These are phyloP conservation scores for Mortierella sp. DNA, from an alignment of 371 early-diverging fungal species.

Conservation along the genomic window DNA sequence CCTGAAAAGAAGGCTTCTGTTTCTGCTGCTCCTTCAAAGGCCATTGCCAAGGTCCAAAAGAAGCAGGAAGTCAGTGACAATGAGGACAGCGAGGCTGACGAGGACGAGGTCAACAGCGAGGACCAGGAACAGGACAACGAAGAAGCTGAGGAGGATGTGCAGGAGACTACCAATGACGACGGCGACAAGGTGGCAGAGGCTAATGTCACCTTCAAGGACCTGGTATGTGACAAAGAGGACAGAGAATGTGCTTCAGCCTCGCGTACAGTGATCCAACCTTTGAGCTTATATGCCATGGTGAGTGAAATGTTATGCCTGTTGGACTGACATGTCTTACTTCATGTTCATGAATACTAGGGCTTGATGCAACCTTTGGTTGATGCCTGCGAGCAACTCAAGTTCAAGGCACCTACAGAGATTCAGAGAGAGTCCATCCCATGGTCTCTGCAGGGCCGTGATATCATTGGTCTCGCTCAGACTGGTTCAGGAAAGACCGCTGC, in stretches of 20 bases:
- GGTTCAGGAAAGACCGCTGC: constrained; percentile 99
- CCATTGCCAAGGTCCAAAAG: constrained; percentile 15
- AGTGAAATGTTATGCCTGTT: background rate
- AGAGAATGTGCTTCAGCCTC: too few relatives aligned
- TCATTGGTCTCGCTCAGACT: constrained; percentile 98
- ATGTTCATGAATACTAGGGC: constrained; percentile 64
- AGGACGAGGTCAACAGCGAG: constrained; percentile 10
- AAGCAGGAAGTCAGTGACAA: constrained; percentile 17
- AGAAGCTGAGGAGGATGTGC: constrained; percentile 9
- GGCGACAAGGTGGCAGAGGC: constrained; percentile 12
- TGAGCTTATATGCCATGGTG: too few relatives aligned
- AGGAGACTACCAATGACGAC: constrained; percentile 14
- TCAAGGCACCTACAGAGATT: constrained; percentile 94
- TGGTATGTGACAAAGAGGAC: constrained; percentile 17
- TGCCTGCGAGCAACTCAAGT: constrained; percentile 91
- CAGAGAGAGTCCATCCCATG: constrained; percentile 93
- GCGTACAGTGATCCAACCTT: too few relatives aligned
- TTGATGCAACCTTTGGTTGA: constrained; percentile 89
- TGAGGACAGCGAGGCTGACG: constrained; percentile 11
- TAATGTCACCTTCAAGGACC: constrained; percentile 41
- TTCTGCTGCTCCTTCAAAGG: constrained; percentile 6
- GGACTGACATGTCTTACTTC: background rate
- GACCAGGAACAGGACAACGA: constrained; percentile 14
- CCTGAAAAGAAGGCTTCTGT: constrained; percentile 28
- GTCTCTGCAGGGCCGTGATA: constrained; percentile 91